A percentile compares a stretch with the other conserved stretches of the same genome.
Evolutionary conservation across 2,329 filamentous ascomycete genomes (phyloP).

Genomic region (Lecanicillium sp.): DNA sequence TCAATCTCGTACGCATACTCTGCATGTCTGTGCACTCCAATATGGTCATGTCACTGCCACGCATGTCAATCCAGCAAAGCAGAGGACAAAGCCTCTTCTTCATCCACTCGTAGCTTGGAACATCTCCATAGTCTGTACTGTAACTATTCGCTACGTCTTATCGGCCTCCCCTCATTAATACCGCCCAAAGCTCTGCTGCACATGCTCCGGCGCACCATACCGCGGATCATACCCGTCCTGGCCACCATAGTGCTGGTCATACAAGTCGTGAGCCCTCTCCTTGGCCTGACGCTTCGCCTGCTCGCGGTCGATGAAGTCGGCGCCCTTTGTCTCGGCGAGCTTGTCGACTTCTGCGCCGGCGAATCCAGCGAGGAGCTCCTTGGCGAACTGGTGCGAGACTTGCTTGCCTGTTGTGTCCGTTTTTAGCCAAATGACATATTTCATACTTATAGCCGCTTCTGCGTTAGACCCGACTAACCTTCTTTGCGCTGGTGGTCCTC

Average conservation of each 20-base stretch:
- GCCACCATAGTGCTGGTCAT: constrained; percentile 53
- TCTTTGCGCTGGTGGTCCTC: constrained; percentile 67
- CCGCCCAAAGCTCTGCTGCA: constrained; percentile 3
- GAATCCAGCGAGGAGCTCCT: constrained; percentile 66
- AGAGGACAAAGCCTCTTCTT: too few species aligned
- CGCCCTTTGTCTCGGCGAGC: constrained; percentile 63
- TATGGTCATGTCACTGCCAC: too few species aligned
- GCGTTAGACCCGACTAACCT: constrained; percentile 40
- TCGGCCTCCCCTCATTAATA: too few species aligned
- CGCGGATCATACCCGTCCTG: constrained; percentile 46
- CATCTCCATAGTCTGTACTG: too few species aligned
- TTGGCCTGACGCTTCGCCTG: constrained; percentile 52
- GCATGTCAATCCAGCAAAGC: too few species aligned
- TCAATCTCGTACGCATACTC: too few species aligned
- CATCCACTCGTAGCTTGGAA: too few species aligned
- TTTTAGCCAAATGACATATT: too few species aligned
- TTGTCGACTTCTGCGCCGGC: constrained; percentile 71
- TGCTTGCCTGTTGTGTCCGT: constrained; percentile 28
- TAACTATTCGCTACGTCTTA: too few species aligned
- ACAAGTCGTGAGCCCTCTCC: constrained; percentile 50
- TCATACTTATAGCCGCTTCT: too few species aligned
- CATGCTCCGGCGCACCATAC: constrained; percentile 3
- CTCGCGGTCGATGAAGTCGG: constrained; percentile 50
- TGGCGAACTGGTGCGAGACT: constrained; percentile 67
- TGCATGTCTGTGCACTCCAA: too few species aligned